These are phyloP conservation scores for Aschersonia sp. DNA, from an alignment of 2,329 filamentous ascomycete genomes.

Conservation along the genomic window DNA sequence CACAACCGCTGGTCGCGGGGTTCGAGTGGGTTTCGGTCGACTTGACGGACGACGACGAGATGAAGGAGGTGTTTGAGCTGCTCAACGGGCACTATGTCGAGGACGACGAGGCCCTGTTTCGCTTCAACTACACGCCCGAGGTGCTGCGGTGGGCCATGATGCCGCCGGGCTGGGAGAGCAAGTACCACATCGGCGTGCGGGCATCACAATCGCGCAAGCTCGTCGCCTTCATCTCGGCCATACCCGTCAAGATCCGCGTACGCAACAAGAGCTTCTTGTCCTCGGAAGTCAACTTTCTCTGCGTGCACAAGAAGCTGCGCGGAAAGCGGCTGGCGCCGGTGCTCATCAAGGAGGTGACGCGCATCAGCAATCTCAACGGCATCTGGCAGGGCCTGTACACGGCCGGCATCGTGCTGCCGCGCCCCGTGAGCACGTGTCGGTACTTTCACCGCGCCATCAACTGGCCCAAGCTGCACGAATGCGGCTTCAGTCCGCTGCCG, in stretches of 20 bases:
- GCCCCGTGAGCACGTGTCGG: conserved; percentile 79
- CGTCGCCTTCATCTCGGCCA: conserved; percentile 89
- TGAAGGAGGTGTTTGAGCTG: conserved; percentile 84
- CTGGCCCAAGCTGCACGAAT: conserved; percentile 92
- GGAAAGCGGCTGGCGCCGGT: conserved; percentile 85
- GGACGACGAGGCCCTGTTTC: conserved; percentile 92
- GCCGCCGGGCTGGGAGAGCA: conserved; percentile 81
- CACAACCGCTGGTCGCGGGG: conserved; percentile 58
- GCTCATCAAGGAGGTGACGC: conserved; percentile 94
- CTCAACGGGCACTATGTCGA: conserved; percentile 93
- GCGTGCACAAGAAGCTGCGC: conserved; percentile 94
- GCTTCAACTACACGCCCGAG: conserved; percentile 84
- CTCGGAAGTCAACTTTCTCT: conserved; percentile 96
- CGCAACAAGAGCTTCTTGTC: conserved; percentile 60
- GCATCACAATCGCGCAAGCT: conserved; percentile 71
- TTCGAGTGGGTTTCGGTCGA: conserved; percentile 96
- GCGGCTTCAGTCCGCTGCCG: conserved; percentile 84
- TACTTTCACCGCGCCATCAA: conserved; percentile 92
- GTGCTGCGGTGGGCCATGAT: conserved; percentile 92
- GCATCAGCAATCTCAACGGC: conserved; percentile 71
- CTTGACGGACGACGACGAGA: conserved; percentile 58
- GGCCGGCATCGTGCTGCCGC: conserved; percentile 78
- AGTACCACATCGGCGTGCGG: conserved; percentile 92
- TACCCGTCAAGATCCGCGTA: conserved; percentile 71
- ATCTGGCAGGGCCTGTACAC: conserved; percentile 97